Evolutionary conservation across 2,329 filamentous ascomycete species (phyloP).

Genomic region (Ceratocystis cubensis): DNA sequence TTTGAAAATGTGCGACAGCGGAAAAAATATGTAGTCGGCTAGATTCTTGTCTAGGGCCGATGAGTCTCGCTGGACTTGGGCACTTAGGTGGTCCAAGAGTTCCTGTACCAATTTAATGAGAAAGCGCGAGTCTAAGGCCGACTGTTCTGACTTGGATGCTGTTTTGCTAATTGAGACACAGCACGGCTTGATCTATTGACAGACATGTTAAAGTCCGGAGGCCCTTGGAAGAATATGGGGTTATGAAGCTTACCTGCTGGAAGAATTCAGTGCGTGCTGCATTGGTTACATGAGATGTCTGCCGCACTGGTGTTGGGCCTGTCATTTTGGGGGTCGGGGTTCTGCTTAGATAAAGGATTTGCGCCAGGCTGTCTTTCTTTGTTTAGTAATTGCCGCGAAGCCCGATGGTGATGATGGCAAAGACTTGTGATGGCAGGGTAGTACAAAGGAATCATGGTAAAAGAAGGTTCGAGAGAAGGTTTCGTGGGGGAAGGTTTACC

Average conservation of each 20-base stretch:
- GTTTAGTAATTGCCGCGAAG: not conserved
- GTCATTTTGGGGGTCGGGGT: not conserved
- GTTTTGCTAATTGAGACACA: slow-evolving; percentile 49
- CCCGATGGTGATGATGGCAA: not conserved
- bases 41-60: slow-evolving; percentile 61
- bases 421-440: not conserved
- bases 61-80: slow-evolving; percentile 34
- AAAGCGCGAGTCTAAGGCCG: slow-evolving; percentile 32
- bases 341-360: not conserved
- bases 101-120: slow-evolving; percentile 36
- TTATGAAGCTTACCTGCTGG: slow-evolving; percentile 26
- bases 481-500: not conserved
- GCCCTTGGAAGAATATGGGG: not conserved
- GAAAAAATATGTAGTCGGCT: slow-evolving; percentile 91
- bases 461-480: not conserved
- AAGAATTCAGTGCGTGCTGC: slow-evolving; percentile 29
- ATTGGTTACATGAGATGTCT: slow-evolving; percentile 7
- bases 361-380: not conserved
- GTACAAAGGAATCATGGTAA: not conserved
- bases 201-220: slow-evolving; percentile 15
- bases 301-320: slow-evolving; percentile 1
- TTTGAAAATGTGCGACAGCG: slow-evolving; percentile 74
- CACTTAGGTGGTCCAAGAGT: slow-evolving; percentile 36
- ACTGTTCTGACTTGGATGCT: slow-evolving; percentile 37
- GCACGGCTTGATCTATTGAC: slow-evolving; percentile 46